Evolutionary conservation across 2,329 filamentous ascomycete species (phyloP).

Genomic region (Hymenoscyphus occultus): DNA sequence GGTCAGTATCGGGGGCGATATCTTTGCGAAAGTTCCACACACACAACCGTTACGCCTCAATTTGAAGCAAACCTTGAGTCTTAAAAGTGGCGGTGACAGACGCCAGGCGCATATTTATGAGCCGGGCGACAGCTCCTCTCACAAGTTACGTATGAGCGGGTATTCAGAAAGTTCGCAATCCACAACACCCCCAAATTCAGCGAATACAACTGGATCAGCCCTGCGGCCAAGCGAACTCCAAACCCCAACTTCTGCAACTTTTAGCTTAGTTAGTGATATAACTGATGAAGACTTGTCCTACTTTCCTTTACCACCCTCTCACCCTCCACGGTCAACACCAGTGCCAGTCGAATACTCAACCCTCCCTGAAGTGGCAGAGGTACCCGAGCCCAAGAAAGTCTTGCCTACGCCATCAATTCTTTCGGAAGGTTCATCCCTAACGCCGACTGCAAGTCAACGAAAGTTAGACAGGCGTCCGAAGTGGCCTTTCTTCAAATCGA

Average conservation of each 20-base stretch:
- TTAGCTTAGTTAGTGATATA: neutral
- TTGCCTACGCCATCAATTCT: neutral
- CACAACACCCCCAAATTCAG: neutral
- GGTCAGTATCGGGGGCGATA: neutral
- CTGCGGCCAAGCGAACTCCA: neutral
- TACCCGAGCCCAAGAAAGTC: neutral
- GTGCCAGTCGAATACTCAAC: slow-evolving; percentile 8
- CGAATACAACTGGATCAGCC: neutral
- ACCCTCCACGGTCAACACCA: slow-evolving; percentile 3
- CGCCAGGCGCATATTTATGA: neutral
- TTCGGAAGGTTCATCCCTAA: neutral
- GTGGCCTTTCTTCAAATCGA: neutral
- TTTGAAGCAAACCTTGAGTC: neutral
- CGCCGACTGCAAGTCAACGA: neutral
- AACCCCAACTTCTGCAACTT: neutral
- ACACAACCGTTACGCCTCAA: neutral
- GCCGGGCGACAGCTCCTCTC: neutral
- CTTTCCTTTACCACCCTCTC: neutral
- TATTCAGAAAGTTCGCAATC: neutral
- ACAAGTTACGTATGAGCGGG: neutral
- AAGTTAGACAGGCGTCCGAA: neutral
- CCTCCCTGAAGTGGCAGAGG: slow-evolving; percentile 16
- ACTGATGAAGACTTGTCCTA: neutral
- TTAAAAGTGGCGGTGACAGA: neutral
- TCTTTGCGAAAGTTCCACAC: neutral